Conservation (phyloP, 257 asterid genomes). For the Solanum clarkiae region DNA sequence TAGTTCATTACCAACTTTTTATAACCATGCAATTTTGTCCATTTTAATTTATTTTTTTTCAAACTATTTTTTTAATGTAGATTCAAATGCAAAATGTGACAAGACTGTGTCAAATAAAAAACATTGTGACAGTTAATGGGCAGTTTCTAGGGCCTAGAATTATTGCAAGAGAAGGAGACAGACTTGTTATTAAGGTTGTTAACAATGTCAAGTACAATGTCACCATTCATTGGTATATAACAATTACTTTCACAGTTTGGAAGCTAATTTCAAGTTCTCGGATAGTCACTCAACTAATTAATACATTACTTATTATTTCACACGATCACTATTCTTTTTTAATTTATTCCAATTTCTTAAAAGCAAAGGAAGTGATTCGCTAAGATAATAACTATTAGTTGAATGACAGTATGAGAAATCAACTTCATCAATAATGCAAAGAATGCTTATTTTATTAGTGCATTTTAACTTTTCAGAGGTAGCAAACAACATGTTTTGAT, state of each 20-base stretch:
- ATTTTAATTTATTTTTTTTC: background rate
- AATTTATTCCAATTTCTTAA: background rate
- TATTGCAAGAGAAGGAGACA: conserved; percentile 60
- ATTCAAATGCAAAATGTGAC: conserved; percentile 42
- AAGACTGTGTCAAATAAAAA: conserved; percentile 47
- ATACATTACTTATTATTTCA: too few relatives aligned
- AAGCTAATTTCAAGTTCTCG: background rate
- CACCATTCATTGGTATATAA: conserved; percentile 42
- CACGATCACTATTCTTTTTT: too few relatives aligned
- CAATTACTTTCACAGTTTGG: background rate
- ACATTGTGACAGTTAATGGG: conserved; percentile 52
- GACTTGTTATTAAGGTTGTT: conserved; percentile 35
- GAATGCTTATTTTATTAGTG: background rate
- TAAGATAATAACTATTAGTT: background rate
- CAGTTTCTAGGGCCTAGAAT: conserved; percentile 56
- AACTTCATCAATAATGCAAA: background rate
- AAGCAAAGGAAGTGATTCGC: background rate
- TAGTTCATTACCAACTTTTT: background rate
- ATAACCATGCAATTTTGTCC: background rate
- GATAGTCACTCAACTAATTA: too few relatives aligned
- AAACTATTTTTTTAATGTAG: conserved; percentile 4
- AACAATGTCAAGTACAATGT: conserved; percentile 47
- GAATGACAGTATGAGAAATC: background rate
- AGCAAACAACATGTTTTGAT: background rate
- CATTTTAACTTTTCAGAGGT: background rate